Base-by-base conservation (phyloP, 768 basidiomycete genomes). In the Boletus subparvulus region DNA sequence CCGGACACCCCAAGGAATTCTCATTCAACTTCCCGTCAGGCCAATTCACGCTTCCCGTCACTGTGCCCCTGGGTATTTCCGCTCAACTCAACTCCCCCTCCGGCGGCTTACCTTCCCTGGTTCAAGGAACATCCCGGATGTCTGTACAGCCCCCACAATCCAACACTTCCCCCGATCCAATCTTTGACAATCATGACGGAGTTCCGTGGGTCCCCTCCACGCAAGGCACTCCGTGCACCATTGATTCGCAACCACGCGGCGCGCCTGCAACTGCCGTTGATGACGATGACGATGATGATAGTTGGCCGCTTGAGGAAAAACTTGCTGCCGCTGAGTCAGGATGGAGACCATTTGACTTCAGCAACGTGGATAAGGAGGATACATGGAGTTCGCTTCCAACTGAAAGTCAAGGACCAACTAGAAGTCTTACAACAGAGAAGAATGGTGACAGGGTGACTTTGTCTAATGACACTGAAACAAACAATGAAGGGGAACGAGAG, bases 341-440 rank as follows among this genome's bases (percentile, higher is more conserved):
- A 56, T 90, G 89, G 89, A 81, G 81, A 16, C 76, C 79, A 45
- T 85, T 85, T 61, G 81, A 80, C 30, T 72, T 75, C 48, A 77
- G 71, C 53, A 68, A 70, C 24, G 71, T 75, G 9, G 88, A 89
- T 46, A 88, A 90, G 62, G 87, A 83, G 59, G 79, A 84, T 71
- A 88, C 88, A 17, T 90, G 89, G 89, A 89, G 86, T 61, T 85
- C 86, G 17, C 65, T 80, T 50, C 85, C 83, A 21, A 85, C 84
- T 16, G 78, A 83, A 59, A 85, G 81, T 62, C 83, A 83, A 61
- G 72, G 61, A 14, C 62, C 62, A 11, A 72, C 69, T 8, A 60
- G 69, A 49, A 67, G 44, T 24, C 56, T 72, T 21, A 55, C 58
- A 7, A 24, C 56, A 9, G 62, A 50, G 33, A 62, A 50, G 48